Evolutionary conservation across 805 yeast genomes (phyloP), one percentile per base, ranked within the genome.

Genomic region (Monosporozyma aerobia): DNA sequence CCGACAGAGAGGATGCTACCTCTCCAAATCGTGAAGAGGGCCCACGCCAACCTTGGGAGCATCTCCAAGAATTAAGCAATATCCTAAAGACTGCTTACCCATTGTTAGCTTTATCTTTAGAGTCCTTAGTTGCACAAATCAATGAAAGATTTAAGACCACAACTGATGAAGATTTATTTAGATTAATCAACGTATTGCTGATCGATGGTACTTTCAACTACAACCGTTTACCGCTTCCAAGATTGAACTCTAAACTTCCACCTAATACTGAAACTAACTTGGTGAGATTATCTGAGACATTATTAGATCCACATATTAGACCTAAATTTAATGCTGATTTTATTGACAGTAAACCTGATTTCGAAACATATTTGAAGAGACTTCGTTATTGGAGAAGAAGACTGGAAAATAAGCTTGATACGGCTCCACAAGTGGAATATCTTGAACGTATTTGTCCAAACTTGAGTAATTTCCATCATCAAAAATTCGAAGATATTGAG

Each of bases 51-150:
- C 95, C 98, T 10, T 89, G 96, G 95, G 96, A 89, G 60, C 83
- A 92, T 63, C 90, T 90, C 44, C 85, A 82, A 52, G 98, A 92
- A 63, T 85, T 94, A 53, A 89, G 90, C 87, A 94, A 95, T 23
- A 90, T 94, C 52, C 73, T 95, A 66, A 94, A 94, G 67, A 95
- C 99, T 0, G 97, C 98, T 0, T 94, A 90, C 67, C 99, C 99
- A 2, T 72, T 94, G 51, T 72, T 94, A 56, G 96, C 99, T 0
- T 77, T 94, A 46, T 89, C 97, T 0, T 76, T 95, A 57, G 99
- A 94, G 69, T 89, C 98, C 0, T 72, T 95, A 51, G 97, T 94
- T 30, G 98, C 95, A 63, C 99, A 95, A 72, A 88, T 94, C 52
- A 85, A 84, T 62, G 96, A 90, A 65, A 76, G 97, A 52, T 92